Base-by-base conservation (phyloP, 2,329 filamentous ascomycete species). In the Pseudocercospora eumusae region DNA sequence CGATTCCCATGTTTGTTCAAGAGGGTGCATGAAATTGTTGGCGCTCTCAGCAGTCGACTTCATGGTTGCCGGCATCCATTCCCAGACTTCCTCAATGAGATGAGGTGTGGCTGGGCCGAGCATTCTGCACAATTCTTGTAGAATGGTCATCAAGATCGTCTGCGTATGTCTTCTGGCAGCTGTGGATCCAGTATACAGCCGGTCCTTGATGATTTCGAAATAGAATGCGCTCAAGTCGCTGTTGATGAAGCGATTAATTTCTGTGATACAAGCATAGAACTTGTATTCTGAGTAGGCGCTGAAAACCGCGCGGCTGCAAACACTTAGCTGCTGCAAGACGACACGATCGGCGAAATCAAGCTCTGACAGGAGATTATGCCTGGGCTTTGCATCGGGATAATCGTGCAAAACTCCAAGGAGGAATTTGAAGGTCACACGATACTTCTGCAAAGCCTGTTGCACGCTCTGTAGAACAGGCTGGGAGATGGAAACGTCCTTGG, bases 161-260 rank as follows among this genome's bases (percentile, higher is more conserved):
- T 88, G 86, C 0, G 84, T 83, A 21, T 80, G 79, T 25, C 79
- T 72, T 57, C 86, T 80, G 52, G 89, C 88, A 13, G 84, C 82
- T 13, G 85, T 84, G 63, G 88, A 85, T 28, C 90, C 91, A 50
- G 93, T 95, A 79, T 99, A 99, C 1, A 98, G 81, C 2, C 91
- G 84, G 71, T 99, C 95, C 76, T 99, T 99, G 70, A 93, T 82
- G 0, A 90, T 87, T 76, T 99, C 95, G 61, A 99, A 86, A 75
- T 98, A 99, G 75, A 97, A 96, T 0, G 93, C 89, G 0, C 92
- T 97, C 23, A 99, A 83, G 68, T 97, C 91, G 23, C 83, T 86
- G 59, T 87, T 86, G 62, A 96, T 83, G 88, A 93, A 97, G 65
- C 86, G 85, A 75, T 93, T 96, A 66, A 98, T 82, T 3, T 83